Evolutionary conservation across 768 basidiomycete species (phyloP).

Genomic region (Rubroboletus pulcherrimus): DNA sequence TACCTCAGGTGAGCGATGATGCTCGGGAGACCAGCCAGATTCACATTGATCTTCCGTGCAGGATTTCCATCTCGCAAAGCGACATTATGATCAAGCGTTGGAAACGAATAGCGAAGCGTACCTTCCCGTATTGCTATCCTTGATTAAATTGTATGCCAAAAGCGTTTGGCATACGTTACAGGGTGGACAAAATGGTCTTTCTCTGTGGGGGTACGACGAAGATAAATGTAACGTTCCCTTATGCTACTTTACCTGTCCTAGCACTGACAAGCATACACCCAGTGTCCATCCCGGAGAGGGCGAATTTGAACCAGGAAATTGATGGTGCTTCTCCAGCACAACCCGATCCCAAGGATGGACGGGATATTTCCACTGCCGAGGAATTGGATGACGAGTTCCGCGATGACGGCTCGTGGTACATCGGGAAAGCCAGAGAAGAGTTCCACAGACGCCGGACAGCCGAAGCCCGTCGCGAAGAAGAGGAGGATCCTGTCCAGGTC

Average conservation of each 20-base stretch:
- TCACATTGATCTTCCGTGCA: conserved; percentile 24
- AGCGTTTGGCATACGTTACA: conserved; percentile 81
- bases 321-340: conserved; percentile 14
- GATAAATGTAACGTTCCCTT: conserved; percentile 32
- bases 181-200: conserved; percentile 67
- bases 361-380: conserved; percentile 15
- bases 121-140: conserved; percentile 78
- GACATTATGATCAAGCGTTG: conserved; percentile 87
- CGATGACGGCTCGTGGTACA: conserved; percentile 72
- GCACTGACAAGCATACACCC: conserved; percentile 6
- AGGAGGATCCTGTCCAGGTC: conserved; percentile 74
- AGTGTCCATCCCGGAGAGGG: conserved; percentile 27
- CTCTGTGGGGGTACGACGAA: conserved; percentile 59
- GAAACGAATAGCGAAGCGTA: conserved; percentile 89
- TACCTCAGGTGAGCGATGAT: conserved; percentile 61
- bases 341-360: conserved; percentile 3
- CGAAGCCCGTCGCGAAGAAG: conserved; percentile 43
- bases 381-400: conserved; percentile 28
- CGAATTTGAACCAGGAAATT: conserved; percentile 22
- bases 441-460: conserved; percentile 55
- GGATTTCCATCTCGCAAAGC: conserved; percentile 96
- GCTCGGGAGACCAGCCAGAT: background rate
- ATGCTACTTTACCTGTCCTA: no score
- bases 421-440: conserved; percentile 79
- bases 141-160: conserved; percentile 75